phyloP scores from a whole-genome alignment of 805 yeast species.

The Candida easanensis region DNA sequence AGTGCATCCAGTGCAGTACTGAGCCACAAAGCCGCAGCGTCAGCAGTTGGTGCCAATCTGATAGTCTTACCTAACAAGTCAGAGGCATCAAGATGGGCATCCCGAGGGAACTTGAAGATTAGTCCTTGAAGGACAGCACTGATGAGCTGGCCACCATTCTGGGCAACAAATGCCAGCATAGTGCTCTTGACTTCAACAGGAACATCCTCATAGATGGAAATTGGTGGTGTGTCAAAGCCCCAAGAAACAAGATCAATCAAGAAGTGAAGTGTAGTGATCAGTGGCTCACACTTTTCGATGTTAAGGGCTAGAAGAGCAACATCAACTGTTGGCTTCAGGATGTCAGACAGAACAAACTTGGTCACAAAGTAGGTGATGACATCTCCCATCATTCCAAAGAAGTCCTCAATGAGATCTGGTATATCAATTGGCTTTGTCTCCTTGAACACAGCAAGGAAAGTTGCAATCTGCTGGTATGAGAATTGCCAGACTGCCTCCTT shows the following conservation, averaged over 20 bases:
- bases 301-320: constrained; percentile 54
- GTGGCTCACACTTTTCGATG: constrained; percentile 68
- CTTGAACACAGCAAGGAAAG: constrained; percentile 49
- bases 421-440: constrained; percentile 24
- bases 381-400: constrained; percentile 76
- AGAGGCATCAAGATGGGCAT: constrained; percentile 69
- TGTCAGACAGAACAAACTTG: constrained; percentile 42
- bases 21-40: constrained; percentile 52
- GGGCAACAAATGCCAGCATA: constrained; percentile 44
- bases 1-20: constrained; percentile 50
- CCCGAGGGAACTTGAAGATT: constrained; percentile 66
- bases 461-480: constrained; percentile 60
- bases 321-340: constrained; percentile 52
- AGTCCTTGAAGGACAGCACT: constrained; percentile 60
- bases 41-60: constrained; percentile 44
- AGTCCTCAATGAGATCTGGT: constrained; percentile 78
- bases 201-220: constrained; percentile 58
- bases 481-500: constrained; percentile 70
- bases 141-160: constrained; percentile 55
- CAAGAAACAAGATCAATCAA: constrained; percentile 79
- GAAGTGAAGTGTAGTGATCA: constrained; percentile 67
- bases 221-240: constrained; percentile 81
- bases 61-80: constrained; percentile 68
- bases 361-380: constrained; percentile 71
- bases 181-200: constrained; percentile 53